phyloP scores from a whole-genome alignment of 192 early-diverging fungal genomes.

The Coemansia guatemalensis region DNA sequence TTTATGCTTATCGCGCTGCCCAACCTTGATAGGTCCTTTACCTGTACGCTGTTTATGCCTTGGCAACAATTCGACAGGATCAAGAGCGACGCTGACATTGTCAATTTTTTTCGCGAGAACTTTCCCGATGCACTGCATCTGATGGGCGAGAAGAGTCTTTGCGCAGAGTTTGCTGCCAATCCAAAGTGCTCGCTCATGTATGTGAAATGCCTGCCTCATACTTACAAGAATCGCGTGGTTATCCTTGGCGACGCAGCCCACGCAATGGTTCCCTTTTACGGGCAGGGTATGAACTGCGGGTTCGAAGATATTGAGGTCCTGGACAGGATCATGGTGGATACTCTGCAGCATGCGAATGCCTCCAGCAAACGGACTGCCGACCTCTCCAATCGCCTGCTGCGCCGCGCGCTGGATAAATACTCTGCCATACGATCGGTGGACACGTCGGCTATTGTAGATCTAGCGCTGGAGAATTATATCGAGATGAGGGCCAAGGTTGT shows the following conservation, averaged over 20 bases:
- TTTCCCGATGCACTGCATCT: constrained; percentile 78
- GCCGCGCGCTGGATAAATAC: constrained; percentile 72
- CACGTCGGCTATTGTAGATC: constrained; percentile 83
- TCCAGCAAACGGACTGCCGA: constrained; percentile 25
- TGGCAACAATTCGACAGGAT: constrained; percentile 76
- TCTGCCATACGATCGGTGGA: constrained; percentile 68
- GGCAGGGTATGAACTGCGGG: constrained; percentile 98
- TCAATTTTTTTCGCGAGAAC: constrained; percentile 68
- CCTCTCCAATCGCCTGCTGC: constrained; percentile 46
- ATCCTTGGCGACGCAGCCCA: constrained; percentile 96
- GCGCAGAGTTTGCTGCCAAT: constrained; percentile 79
- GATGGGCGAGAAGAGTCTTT: constrained; percentile 72
- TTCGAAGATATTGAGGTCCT: constrained; percentile 88
- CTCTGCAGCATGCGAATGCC: constrained; percentile 57
- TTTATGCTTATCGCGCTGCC: constrained; percentile 99
- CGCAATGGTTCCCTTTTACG: constrained; percentile 98
- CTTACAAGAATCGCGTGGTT: constrained; percentile 72
- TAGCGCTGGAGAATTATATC: constrained; percentile 91
- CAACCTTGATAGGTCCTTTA: constrained; percentile 91
- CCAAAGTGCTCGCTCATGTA: constrained; percentile 81
- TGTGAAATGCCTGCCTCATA: constrained; percentile 84
- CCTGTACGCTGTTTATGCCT: constrained; percentile 97
- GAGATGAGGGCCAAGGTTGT: constrained; percentile 92
- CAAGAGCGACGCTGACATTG: constrained; percentile 60
- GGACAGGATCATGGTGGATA: constrained; percentile 44